phyloP scores from a whole-genome alignment of 495 filamentous ascomycete genomes.

The Aspergillus biplanus region DNA sequence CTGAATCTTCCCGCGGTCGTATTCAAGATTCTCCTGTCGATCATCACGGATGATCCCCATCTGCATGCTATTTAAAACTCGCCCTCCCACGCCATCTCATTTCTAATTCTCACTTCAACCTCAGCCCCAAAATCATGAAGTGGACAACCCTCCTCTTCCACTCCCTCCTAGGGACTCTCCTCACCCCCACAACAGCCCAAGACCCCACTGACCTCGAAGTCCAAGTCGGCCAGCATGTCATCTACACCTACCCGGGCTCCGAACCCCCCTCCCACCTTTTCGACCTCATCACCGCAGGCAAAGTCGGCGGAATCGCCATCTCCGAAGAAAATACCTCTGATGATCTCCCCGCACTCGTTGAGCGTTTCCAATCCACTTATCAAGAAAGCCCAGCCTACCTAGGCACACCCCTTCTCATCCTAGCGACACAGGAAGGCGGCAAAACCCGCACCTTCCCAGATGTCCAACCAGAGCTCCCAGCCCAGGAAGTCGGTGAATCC shows the following conservation, averaged over 20 bases:
- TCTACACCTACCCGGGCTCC: conserved; percentile 38
- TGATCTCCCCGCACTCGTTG: conserved; percentile 26
- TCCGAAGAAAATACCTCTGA: conserved; percentile 39
- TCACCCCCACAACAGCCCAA: neutral
- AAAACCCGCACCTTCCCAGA: conserved; percentile 35
- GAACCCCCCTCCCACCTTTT: conserved; percentile 32
- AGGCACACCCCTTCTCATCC: conserved; percentile 36
- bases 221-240: conserved; percentile 32
- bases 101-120: too few species aligned
- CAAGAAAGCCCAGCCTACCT: conserved; percentile 26
- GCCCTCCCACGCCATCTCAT: too few species aligned
- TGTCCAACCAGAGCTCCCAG: conserved; percentile 29
- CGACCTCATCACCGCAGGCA: conserved; percentile 32
- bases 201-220: conserved; percentile 9
- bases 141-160: too few species aligned
- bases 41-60: too few species aligned
- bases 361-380: conserved; percentile 32
- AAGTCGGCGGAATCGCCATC: conserved; percentile 40
- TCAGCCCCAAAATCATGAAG: too few species aligned
- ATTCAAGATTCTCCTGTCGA: too few species aligned
- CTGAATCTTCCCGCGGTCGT: too few species aligned
- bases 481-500: conserved; percentile 35
- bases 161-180: neutral
- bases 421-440: conserved; percentile 44
- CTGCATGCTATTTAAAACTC: too few species aligned